Base-by-base conservation (phyloP, 495 filamentous ascomycete genomes). In the Endocarpon pusillum region DNA sequence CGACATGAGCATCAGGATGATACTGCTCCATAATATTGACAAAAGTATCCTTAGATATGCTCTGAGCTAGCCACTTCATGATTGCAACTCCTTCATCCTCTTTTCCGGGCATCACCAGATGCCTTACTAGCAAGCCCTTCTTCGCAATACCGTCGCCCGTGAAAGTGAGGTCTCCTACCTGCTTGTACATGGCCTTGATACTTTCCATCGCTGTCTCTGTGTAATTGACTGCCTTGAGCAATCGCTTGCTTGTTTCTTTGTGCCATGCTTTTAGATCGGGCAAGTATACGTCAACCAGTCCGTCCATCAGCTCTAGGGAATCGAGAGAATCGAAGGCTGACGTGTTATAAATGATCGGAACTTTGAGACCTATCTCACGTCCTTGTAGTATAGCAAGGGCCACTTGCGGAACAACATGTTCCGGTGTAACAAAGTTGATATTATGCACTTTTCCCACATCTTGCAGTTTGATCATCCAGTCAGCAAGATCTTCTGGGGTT, bases 21-120 rank as follows among this genome's bases (percentile, higher is more conserved):
- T 83, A 85, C 55, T 83, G 79, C 57, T 84, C 78, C 78, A 78
- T 78, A 39, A 78, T 68, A 46, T 78, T 66, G 34, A 78, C 64
- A 50, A 78, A 81, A 12, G 75, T 53, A 50, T 84, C 78, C 44
- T 42, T 60, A 16, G 72, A 78, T 1, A 84, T 63, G 36, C 81
- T 66, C 35, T 58, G 52, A 0, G 71, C 76, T 20, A 85, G 55
- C 66, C 74, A 85, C 33, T 47, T 54, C 58, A 84, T 72, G 39
- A 85, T 85, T 42, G 71, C 53, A 21, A 56, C 44, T 3, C 74
- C 72, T 46, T 84, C 78, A 15, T 66, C 64, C 41, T 74, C 75
- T 47, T 66, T 66, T 0, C 76, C 75, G 0, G 78, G 80, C 78
- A 85, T 85, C 4, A 84, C 77, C 1, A 87, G 58, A 55, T 85